Base-by-base conservation (phyloP, 106 monocot species). In the Xerophyta viscosa region DNA sequence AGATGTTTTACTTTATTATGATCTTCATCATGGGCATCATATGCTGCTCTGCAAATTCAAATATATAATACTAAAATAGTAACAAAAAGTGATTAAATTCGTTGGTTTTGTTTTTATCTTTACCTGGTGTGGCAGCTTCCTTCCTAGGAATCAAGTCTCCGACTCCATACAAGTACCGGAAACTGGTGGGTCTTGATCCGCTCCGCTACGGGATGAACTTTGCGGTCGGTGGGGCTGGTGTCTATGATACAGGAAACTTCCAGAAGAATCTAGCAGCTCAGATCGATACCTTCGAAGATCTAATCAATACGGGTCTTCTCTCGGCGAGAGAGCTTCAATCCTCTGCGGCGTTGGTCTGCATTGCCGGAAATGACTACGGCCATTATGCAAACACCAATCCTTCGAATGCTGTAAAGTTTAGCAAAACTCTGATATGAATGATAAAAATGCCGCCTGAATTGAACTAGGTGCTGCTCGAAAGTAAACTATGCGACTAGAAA, bases 171-270 rank as follows among this genome's bases (percentile, higher is more conserved):
- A 68, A 68, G 52, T 68, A 58, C 63, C 50, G 75, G 56, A 67
- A 57, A 10, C n/a, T n/a, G n/a, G 27, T 10, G 1, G 63, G 57
- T 8, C n/a, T 33, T 15, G 52, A 64, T 23, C 68, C 68, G 24
- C 23, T 74, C 6, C 68, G 31, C 21, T 68, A 63, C 36, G 75
- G 75, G 27, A 75, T 75, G 75, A 75, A 75, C 63, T 75, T 75
- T 33, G 75, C 75, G 7, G 58, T 68, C 13, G 75, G 68, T 11
- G 68, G 68, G 12, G 24, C 41, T n/a, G 68, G 68, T 29, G 60
- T 68, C 27, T 70, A 52, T 26, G 58, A 68, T 49, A 62, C 67
- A 2, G 22, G 23, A 5, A 44, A 61, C 63, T 20, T 64, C 3
- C 68, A 63, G 36, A 17, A 14, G 19, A 75, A 68, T 27, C 58